Evolutionary conservation across 2,329 filamentous ascomycete species (phyloP), one percentile per base, ranked within the genome.

Genomic region (Pseudogymnoascus sp.): DNA sequence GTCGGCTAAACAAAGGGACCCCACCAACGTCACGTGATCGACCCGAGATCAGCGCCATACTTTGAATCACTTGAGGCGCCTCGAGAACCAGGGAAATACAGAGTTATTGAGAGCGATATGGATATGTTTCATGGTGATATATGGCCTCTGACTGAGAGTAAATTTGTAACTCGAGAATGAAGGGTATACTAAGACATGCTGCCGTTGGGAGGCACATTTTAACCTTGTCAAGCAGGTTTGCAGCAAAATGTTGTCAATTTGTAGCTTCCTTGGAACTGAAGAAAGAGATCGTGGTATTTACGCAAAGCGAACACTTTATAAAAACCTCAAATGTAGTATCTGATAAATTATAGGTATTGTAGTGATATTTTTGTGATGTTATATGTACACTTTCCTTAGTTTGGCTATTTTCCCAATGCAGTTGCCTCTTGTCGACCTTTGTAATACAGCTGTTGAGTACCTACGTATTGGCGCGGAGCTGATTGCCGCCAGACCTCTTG

Each of bases 401-500:
- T 53, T 53, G 47, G 28, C 25, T 33, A 53, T 53, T 18, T 53
- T 33, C 28, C 47, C 47, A 53, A 53, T 53, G 47, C 47, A 53
- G 47, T 15, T 53, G 47, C 47, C 47, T 53, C 28, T 53, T 53
- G 28, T 33, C 47, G 25, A 53, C 47, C 47, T 53, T 53, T 53
- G 47, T 53, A 53, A 33, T 53, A 53, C 47, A 53, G 47, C 47
- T 53, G 47, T 58, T 39, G 57, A 37, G 35, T 58, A 58, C 37
- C 57, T 58, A 58, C 35, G 57, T 58, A 58, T 58, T 58, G 57
- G 57, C 57, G 57, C 57, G 57, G 57, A 58, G 57, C 33, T 58
- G 57, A 58, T 58, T 58, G 57, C 57, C 59, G 47, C 60, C 61
- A 60, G 58, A 60, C 50, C 35, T 57, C 41, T 61, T 57, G 43